phyloP scores from a whole-genome alignment of 495 filamentous ascomycete genomes.

The Penicillium malachiteum region DNA sequence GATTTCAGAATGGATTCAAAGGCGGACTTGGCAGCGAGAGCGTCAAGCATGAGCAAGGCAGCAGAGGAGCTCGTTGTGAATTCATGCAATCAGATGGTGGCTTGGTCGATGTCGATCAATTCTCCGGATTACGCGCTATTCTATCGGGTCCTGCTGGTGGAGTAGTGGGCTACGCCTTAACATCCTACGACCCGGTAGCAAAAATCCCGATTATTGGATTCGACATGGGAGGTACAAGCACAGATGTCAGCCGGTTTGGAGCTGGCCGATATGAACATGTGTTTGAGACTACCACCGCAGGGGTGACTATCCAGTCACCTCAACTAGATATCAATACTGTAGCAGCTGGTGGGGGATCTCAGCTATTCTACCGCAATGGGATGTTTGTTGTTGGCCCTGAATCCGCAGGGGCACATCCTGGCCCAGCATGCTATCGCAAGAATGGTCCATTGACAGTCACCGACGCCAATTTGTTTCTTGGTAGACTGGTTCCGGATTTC shows the following conservation, averaged over 20 bases:
- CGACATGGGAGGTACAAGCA: slow-evolving; percentile 88
- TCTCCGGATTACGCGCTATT: slow-evolving; percentile 52
- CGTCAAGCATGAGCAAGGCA: slow-evolving; percentile 18
- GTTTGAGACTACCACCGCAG: slow-evolving; percentile 91
- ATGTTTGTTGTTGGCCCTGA: slow-evolving; percentile 92
- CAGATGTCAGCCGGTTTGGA: slow-evolving; percentile 78
- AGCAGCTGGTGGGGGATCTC: slow-evolving; percentile 85
- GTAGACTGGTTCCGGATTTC: slow-evolving; percentile 83
- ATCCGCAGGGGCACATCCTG: slow-evolving; percentile 83
- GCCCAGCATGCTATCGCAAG: slow-evolving; percentile 90
- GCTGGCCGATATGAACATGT: slow-evolving; percentile 84
- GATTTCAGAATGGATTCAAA: slow-evolving; percentile 69
- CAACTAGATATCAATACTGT: slow-evolving; percentile 96
- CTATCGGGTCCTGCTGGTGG: slow-evolving; percentile 59
- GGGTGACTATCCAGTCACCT: slow-evolving; percentile 88
- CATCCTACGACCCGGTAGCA: slow-evolving; percentile 76
- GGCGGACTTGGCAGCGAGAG: slow-evolving; percentile 29
- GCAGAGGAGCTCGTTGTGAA: slow-evolving; percentile 49
- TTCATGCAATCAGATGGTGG: slow-evolving; percentile 54
- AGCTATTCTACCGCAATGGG: slow-evolving; percentile 80
- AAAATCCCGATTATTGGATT: slow-evolving; percentile 88
- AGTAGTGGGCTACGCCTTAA: slow-evolving; percentile 86
- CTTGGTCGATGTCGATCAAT: slow-evolving; percentile 45
- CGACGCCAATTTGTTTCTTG: slow-evolving; percentile 85
- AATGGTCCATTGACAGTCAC: slow-evolving; percentile 87